Percentiles rank a stretch among this genome's conserved stretches.
Conservation (phyloP, 2,329 filamentous ascomycete genomes). For the Teratosphaeria viscida region DNA sequence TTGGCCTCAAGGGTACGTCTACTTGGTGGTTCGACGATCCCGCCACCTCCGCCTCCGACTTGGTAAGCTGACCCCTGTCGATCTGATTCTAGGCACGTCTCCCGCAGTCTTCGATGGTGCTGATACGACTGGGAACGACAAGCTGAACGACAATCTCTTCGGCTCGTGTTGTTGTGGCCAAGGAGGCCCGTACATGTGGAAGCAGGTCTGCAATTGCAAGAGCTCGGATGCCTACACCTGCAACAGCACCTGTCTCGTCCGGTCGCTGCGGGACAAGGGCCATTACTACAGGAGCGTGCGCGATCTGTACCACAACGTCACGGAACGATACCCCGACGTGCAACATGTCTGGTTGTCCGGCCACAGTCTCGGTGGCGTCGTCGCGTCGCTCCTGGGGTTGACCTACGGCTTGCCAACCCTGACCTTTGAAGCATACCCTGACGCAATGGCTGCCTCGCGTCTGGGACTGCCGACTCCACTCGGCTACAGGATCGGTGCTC, state of each 20-base stretch:
- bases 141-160: constrained; percentile 94
- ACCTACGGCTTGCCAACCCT: constrained; percentile 87
- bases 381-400: constrained; percentile 76
- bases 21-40: constrained; percentile 6
- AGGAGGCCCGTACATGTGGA: constrained; percentile 81
- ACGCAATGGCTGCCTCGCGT: constrained; percentile 74
- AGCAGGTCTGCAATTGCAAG: constrained; percentile 87
- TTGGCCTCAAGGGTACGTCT: constrained; percentile 68
- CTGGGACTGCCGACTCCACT: constrained; percentile 80
- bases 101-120: constrained; percentile 92
- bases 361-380: constrained; percentile 83
- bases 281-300: constrained; percentile 83
- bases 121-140: constrained; percentile 93
- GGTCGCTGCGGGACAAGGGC: constrained; percentile 68
- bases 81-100: constrained; percentile 15
- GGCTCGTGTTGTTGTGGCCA: constrained; percentile 97
- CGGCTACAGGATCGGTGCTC: constrained; percentile 56
- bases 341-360: constrained; percentile 75
- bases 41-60: constrained; percentile 2
- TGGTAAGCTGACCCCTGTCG: constrained; percentile 5
- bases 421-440: constrained; percentile 86
- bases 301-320: constrained; percentile 87
- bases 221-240: constrained; percentile 69
- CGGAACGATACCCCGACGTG: constrained; percentile 71
- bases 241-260: constrained; percentile 79